Percentiles rank a stretch among this genome's conserved stretches.
phyloP scores from a whole-genome alignment of 441 rosid genomes.

The Jatropha multifida region DNA sequence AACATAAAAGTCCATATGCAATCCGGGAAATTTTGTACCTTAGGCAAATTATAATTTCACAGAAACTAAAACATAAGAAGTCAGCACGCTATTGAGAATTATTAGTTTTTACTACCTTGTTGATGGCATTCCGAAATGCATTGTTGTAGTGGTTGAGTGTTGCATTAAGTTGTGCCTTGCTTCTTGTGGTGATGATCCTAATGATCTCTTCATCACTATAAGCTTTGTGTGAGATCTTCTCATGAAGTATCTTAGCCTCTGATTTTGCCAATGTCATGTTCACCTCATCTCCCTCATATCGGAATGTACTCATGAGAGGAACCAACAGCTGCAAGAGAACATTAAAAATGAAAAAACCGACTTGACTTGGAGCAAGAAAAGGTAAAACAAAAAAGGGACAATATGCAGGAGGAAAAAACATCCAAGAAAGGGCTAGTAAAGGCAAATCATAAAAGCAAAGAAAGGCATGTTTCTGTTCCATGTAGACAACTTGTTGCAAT shows the following conservation, averaged over 20 bases:
- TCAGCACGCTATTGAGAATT: neutral
- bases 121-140: constrained; percentile 57
- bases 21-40: too few species aligned
- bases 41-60: too few species aligned
- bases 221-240: constrained; percentile 57
- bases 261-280: constrained; percentile 58
- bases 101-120: constrained; percentile 44
- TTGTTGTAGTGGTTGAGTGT: constrained; percentile 77
- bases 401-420: neutral
- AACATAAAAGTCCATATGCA: too few species aligned
- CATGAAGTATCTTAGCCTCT: constrained; percentile 76
- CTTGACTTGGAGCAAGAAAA: neutral
- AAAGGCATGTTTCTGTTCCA: neutral
- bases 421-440: neutral
- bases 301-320: constrained; percentile 70
- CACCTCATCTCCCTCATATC: constrained; percentile 80
- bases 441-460: neutral
- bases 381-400: neutral
- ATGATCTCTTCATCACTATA: constrained; percentile 67
- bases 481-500: neutral
- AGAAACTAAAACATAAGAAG: too few species aligned
- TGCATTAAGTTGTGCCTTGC: constrained; percentile 71
- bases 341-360: neutral
- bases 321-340: constrained; percentile 62
- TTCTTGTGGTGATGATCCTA: constrained; percentile 70